These are phyloP conservation scores for Inosperma sp. DNA, from an alignment of 768 basidiomycete genomes.

Conservation along the genomic window DNA sequence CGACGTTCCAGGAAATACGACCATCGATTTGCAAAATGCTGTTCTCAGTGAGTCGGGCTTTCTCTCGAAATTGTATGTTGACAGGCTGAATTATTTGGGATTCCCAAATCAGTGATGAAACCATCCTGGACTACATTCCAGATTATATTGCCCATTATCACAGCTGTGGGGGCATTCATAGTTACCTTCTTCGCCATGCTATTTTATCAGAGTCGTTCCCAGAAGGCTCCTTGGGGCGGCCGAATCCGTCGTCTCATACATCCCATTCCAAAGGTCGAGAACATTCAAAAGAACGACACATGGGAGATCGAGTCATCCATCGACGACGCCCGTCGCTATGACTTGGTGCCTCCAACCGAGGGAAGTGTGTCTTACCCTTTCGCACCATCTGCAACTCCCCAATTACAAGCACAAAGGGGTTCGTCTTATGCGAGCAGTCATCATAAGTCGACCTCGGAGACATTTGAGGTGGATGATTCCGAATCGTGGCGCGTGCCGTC, in stretches of 20 bases:
- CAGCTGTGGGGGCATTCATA: slow-evolving; percentile 13
- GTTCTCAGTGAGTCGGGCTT: slow-evolving; percentile 22
- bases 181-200: slow-evolving; percentile 12
- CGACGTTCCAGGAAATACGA: slow-evolving; percentile 18
- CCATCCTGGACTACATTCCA: slow-evolving; percentile 21
- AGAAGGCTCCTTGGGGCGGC: slow-evolving; percentile 2
- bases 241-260: neutral
- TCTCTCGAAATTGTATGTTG: too few species aligned
- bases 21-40: slow-evolving; percentile 23
- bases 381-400: neutral
- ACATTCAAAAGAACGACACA: slow-evolving; percentile 2
- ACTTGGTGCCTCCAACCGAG: neutral
- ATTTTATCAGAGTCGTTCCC: neutral
- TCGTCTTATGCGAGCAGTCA: neutral
- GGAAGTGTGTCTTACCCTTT: slow-evolving; percentile 2
- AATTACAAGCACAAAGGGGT: neutral
- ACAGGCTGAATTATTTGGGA: neutral
- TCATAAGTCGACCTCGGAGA: neutral
- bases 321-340: slow-evolving; percentile 1
- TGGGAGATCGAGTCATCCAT: slow-evolving; percentile 8
- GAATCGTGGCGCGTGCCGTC: neutral
- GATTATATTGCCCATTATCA: slow-evolving; percentile 18
- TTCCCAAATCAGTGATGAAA: neutral
- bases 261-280: slow-evolving; percentile 5
- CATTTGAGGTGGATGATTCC: neutral